Conservation (phyloP, 495 filamentous ascomycete species). For the Friedmanniomyces simplex region DNA sequence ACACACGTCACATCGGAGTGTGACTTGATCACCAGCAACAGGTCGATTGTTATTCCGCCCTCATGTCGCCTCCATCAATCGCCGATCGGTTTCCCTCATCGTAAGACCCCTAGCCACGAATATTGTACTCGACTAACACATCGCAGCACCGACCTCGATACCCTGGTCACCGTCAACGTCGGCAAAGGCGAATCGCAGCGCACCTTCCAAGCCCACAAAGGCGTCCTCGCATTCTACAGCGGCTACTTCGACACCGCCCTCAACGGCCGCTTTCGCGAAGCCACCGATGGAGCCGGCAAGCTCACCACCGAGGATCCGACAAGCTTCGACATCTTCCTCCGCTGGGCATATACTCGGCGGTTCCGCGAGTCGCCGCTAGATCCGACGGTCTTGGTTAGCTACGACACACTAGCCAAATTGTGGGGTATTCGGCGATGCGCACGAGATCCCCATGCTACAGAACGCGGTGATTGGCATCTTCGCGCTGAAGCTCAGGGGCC, state of each 20-base stretch:
- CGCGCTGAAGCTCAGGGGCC: not conserved
- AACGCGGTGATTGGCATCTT: not conserved
- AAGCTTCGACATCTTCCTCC: slow-evolving; percentile 3
- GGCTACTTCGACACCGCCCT: slow-evolving; percentile 14
- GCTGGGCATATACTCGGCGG: slow-evolving; percentile 8
- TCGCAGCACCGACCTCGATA: not conserved
- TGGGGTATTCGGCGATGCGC: slow-evolving; percentile 14
- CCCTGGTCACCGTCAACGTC: slow-evolving; percentile 1
- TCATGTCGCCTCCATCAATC: not conserved
- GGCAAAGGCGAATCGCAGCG: slow-evolving; percentile 1
- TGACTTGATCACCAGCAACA: too few species aligned
- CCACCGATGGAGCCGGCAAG: not conserved
- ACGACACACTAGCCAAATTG: not conserved
- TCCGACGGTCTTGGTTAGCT: not conserved
- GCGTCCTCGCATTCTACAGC: slow-evolving; percentile 11
- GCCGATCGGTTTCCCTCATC: not conserved
- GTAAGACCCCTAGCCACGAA: not conserved
- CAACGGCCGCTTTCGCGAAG: slow-evolving; percentile 14
- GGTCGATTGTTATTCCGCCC: too few species aligned
- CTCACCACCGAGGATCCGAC: slow-evolving; percentile 2
- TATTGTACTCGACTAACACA: too few species aligned
- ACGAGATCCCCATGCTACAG: slow-evolving; percentile 6
- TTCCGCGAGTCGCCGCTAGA: not conserved
- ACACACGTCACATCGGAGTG: too few species aligned
- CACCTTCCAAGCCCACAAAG: slow-evolving; percentile 10